Conservation (phyloP, 768 basidiomycete genomes). For the Mycena filopes region DNA sequence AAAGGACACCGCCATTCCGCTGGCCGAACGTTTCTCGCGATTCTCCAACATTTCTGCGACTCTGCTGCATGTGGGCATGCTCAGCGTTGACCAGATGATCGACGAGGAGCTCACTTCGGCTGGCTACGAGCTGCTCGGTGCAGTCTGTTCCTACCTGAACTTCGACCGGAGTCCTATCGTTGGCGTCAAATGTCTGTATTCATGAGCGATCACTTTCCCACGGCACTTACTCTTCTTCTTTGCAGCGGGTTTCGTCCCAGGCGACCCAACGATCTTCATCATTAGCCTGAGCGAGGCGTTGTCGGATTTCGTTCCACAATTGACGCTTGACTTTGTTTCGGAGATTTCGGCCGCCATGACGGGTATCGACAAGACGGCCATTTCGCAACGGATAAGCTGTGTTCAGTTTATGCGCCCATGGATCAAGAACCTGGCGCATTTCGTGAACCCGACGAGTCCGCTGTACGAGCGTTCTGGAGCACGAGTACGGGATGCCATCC, state of each 20-base stretch:
- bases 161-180: slow-evolving; percentile 79
- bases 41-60: slow-evolving; percentile 89
- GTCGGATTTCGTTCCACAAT: slow-evolving; percentile 77
- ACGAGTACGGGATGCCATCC: slow-evolving; percentile 81
- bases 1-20: slow-evolving; percentile 61
- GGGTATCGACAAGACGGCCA: slow-evolving; percentile 52
- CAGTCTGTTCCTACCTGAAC: slow-evolving; percentile 81
- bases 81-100: slow-evolving; percentile 72
- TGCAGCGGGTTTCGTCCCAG: slow-evolving; percentile 69
- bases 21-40: slow-evolving; percentile 75
- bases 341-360: slow-evolving; percentile 80
- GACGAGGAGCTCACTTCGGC: slow-evolving; percentile 84
- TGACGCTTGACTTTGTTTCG: slow-evolving; percentile 90
- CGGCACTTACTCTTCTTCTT: background rate
- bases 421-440: slow-evolving; percentile 82
- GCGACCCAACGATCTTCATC: slow-evolving; percentile 71
- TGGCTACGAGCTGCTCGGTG: slow-evolving; percentile 82
- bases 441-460: slow-evolving; percentile 74
- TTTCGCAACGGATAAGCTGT: slow-evolving; percentile 73
- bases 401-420: slow-evolving; percentile 89
- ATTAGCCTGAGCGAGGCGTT: slow-evolving; percentile 75
- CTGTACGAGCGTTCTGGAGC: slow-evolving; percentile 79
- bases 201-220: background rate
- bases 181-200: slow-evolving; percentile 69
- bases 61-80: slow-evolving; percentile 86